phyloP scores from a whole-genome alignment of 192 early-diverging fungal genomes.

The Glomus cerebriforme region DNA sequence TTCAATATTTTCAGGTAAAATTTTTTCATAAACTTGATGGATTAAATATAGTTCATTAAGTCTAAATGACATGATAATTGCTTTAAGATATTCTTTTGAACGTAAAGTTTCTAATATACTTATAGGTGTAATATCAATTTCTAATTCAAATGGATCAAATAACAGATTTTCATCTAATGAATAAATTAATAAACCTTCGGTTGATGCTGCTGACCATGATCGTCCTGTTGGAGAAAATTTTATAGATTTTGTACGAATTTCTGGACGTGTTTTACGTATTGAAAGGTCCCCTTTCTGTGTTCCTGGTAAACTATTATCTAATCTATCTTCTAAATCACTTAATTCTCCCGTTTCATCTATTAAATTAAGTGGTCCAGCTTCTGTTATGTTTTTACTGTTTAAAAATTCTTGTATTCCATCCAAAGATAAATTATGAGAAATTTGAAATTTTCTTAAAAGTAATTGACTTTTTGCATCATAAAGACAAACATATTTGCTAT shows the following conservation, averaged over 20 bases:
- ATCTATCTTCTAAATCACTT: conserved; percentile 83
- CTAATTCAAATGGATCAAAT: conserved; percentile 99
- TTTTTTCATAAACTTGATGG: conserved; percentile 73
- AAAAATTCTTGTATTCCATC: conserved; percentile 91
- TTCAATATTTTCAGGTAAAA: conserved; percentile 76
- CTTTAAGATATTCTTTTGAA: conserved; percentile 79
- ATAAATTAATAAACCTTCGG: conserved; percentile 95
- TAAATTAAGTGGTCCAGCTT: conserved; percentile 83
- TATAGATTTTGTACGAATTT: conserved; percentile 83
- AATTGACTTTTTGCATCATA: conserved; percentile 78
- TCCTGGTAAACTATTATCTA: conserved; percentile 84
- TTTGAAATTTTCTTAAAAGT: conserved; percentile 87
- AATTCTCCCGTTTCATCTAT: conserved; percentile 84
- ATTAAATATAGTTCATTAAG: conserved; percentile 85
- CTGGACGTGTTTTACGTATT: conserved; percentile 72
- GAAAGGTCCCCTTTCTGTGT: conserved; percentile 84
- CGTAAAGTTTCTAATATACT: conserved; percentile 75
- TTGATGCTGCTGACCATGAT: conserved; percentile 94
- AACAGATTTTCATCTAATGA: conserved; percentile 88
- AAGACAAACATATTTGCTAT: conserved; percentile 94
- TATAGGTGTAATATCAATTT: conserved; percentile 93
- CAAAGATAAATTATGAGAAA: conserved; percentile 89
- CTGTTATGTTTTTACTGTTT: conserved; percentile 91
- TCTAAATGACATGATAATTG: conserved; percentile 91
- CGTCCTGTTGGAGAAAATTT: conserved; percentile 93